These are phyloP conservation scores for Adansonia digitata DNA, from an alignment of 345 rosid species.

Conservation along the genomic window DNA sequence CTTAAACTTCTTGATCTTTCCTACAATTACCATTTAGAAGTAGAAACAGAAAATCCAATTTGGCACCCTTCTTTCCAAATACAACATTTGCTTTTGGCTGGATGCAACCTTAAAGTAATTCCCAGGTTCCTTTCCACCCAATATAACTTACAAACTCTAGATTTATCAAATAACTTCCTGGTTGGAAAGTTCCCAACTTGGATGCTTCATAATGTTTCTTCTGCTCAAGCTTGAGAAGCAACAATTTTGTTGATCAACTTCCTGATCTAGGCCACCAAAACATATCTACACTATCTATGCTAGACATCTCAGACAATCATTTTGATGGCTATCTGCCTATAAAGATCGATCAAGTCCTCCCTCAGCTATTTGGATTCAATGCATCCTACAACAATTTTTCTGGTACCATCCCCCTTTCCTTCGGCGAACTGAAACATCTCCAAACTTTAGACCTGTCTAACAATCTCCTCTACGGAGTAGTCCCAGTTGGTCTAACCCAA, in stretches of 20 bases:
- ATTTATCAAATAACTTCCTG: slow-evolving; percentile 14
- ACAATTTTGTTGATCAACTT: slow-evolving; percentile 13
- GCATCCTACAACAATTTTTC: slow-evolving; percentile 11
- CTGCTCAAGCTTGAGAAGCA: slow-evolving; percentile 7
- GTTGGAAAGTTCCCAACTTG: slow-evolving; percentile 13
- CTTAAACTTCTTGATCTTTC: slow-evolving; percentile 18
- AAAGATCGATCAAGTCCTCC: not conserved
- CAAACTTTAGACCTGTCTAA: slow-evolving; percentile 13
- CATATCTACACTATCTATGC: not conserved
- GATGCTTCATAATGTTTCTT: slow-evolving; percentile 23
- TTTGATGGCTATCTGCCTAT: slow-evolving; percentile 6
- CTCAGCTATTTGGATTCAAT: slow-evolving; percentile 10
- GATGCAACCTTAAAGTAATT: slow-evolving; percentile 10
- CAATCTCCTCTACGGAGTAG: slow-evolving; percentile 10
- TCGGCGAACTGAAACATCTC: slow-evolving; percentile 4
- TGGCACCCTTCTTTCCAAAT: slow-evolving; percentile 24
- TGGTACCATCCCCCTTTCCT: slow-evolving; percentile 9
- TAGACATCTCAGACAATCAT: slow-evolving; percentile 17
- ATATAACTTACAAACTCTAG: not conserved
- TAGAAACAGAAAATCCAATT: slow-evolving; percentile 16
- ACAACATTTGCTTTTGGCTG: slow-evolving; percentile 13
- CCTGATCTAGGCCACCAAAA: not conserved
- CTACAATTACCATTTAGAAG: slow-evolving; percentile 13
- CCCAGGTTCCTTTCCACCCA: slow-evolving; percentile 14
- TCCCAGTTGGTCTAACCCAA: slow-evolving; percentile 13